Percentiles rank a stretch among this genome's conserved stretches.
Evolutionary conservation across 1,284 basidiomycete genomes (phyloP).

Genomic region (Puccinia coronata): DNA sequence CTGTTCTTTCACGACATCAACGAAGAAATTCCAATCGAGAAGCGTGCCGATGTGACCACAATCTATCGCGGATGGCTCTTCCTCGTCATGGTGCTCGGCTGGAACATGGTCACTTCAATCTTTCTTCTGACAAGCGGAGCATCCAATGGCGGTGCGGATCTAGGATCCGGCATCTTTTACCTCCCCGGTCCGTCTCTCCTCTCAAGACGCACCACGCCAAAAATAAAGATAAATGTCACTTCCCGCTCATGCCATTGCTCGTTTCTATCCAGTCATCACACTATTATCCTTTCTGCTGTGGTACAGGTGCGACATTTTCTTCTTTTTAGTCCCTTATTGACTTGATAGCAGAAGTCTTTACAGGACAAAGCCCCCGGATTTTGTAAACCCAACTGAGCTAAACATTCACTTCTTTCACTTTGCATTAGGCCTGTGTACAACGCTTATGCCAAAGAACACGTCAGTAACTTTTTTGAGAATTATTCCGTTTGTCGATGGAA

Average conservation of each 20-base stretch:
- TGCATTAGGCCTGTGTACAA: slow-evolving; percentile 44
- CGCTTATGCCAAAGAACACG: slow-evolving; percentile 47
- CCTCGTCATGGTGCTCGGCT: slow-evolving; percentile 68
- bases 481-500: neutral
- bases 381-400: neutral
- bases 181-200: slow-evolving; percentile 30
- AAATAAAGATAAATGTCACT: neutral
- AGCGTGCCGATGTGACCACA: slow-evolving; percentile 75
- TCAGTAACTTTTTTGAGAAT: slow-evolving; percentile 8
- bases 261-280: slow-evolving; percentile 68
- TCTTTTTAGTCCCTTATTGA: neutral
- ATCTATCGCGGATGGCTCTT: slow-evolving; percentile 60
- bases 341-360: neutral
- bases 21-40: slow-evolving; percentile 77
- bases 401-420: neutral
- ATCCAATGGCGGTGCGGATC: slow-evolving; percentile 74
- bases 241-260: too few species aligned
- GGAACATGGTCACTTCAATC: slow-evolving; percentile 90
- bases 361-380: too few species aligned
- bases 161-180: slow-evolving; percentile 67
- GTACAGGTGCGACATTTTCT: slow-evolving; percentile 63
- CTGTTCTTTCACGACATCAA: slow-evolving; percentile 46
- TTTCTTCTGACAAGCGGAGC: slow-evolving; percentile 77
- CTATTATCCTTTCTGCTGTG: slow-evolving; percentile 82
- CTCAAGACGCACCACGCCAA: neutral